Base-by-base conservation (phyloP, 768 basidiomycete genomes). In the Lactarius deliciosus region DNA sequence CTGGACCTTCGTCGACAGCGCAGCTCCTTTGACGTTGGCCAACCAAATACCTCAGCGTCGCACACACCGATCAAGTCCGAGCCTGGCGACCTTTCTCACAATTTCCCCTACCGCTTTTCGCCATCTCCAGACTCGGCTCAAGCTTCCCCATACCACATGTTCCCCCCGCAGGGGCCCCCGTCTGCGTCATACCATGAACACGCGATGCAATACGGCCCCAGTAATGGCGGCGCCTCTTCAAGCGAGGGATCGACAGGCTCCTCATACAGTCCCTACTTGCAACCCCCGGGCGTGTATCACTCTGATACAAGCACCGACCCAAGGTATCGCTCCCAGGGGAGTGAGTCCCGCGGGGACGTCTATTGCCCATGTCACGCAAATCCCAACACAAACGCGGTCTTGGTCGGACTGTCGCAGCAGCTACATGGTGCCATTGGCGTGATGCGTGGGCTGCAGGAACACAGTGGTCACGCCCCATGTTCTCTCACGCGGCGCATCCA, bases 31-130 rank as follows among this genome's bases (percentile, higher is more conserved):
- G 68, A 72, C 66, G 70, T 71, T 54, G 63, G 72, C 64, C 71
- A 64, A 69, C 68, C 61, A 47, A 70, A 22, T 45, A 50, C 55
- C 57, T 68, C 70, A 5, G 41, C 70, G 4, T 77, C 84, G 50
- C 78, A 86, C 70, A 83, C 82, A 69, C 86, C 86, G 63, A 87
- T 89, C 76, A 90, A 71, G 60, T 66, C 70, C 16, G 70, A 71
- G 60, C 70, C 65, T 9, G 69, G 68, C 22, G 69, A 65, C 55
- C 60, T 62, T 47, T 64, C 47, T 25, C 72, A 65, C 28, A 62
- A 32, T 54, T 73, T 70, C 64, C 70, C 68, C n/a, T 72, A 72
- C 43, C 71, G 72, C 40, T 68, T 72, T 57, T 71, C 71, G 28
- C 70, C 71, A 13, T 72, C 71, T 20, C 71, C 71, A 5, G 70